Percentiles rank a stretch among this genome's conserved stretches.
phyloP scores from a whole-genome alignment of 176 grass and related monocot species.

The Aegilops tauschii region DNA sequence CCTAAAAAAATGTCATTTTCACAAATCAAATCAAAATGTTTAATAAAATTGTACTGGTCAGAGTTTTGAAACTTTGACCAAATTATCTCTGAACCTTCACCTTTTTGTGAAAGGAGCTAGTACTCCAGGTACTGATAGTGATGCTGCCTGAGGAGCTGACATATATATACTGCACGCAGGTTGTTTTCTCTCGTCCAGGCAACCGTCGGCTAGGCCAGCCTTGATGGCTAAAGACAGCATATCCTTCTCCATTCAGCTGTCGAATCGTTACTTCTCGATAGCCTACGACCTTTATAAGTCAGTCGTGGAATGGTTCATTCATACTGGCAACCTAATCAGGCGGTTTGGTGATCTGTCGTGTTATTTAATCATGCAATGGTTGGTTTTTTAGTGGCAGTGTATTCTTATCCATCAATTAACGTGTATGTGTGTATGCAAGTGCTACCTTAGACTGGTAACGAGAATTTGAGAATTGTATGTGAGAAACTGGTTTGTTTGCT shows the following conservation, averaged over 20 bases:
- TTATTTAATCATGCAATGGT: neutral
- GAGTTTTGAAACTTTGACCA: neutral
- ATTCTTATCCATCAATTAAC: neutral
- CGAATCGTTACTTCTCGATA: neutral
- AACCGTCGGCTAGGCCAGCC: neutral
- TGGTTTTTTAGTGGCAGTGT: neutral
- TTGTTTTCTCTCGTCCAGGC: slow-evolving; percentile 13
- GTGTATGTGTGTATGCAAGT: neutral
- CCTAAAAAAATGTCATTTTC: neutral
- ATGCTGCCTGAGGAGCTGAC: no score
- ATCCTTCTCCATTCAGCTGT: neutral
- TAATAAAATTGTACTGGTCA: neutral
- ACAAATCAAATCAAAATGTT: neutral
- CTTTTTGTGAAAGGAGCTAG: neutral
- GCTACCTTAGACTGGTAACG: neutral
- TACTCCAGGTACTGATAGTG: neutral
- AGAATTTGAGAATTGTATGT: neutral
- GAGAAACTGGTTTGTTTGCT: neutral
- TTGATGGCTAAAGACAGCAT: neutral
- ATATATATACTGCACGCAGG: neutral
- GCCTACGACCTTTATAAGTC: neutral
- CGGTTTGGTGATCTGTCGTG: neutral
- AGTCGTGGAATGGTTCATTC: neutral
- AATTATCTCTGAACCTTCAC: neutral
- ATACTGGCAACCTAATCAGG: neutral